These are phyloP conservation scores for Penicillium cataractarum DNA, from an alignment of 495 filamentous ascomycete genomes.

Conservation along the genomic window DNA sequence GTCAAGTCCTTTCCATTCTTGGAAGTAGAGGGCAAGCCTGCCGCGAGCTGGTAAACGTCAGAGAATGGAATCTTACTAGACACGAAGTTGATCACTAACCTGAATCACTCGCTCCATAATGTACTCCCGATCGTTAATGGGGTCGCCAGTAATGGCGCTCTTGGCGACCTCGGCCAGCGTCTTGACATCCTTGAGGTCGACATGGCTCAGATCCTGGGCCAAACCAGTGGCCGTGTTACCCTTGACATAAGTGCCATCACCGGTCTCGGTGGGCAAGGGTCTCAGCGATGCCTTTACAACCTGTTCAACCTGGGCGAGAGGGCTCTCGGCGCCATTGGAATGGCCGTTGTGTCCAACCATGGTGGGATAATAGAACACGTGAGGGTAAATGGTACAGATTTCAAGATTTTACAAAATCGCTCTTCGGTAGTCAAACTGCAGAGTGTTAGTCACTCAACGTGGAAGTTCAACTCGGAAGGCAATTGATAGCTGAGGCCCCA, in stretches of 20 bases:
- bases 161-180: constrained; percentile 53
- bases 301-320: constrained; percentile 56
- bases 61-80: background rate
- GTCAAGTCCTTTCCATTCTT: constrained; percentile 56
- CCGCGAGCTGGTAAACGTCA: constrained; percentile 35
- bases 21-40: constrained; percentile 57
- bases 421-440: background rate
- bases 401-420: background rate
- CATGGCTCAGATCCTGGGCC: constrained; percentile 42
- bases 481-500: background rate
- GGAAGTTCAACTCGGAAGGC: background rate
- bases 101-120: constrained; percentile 60
- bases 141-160: constrained; percentile 77
- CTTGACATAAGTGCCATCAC: constrained; percentile 59
- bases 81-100: constrained; percentile 23
- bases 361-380: constrained; percentile 2
- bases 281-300: constrained; percentile 59
- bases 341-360: constrained; percentile 31
- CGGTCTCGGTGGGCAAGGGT: constrained; percentile 65
- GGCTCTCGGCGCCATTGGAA: constrained; percentile 31
- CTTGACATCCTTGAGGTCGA: constrained; percentile 46
- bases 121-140: constrained; percentile 80
- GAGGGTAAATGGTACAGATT: constrained; percentile 6
- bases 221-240: constrained; percentile 37
- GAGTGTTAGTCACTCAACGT: background rate